Percentiles rank a stretch among this genome's conserved stretches.
Evolutionary conservation across 129 eudicot genomes (phyloP).

Genomic region (Flaveria robusta): DNA sequence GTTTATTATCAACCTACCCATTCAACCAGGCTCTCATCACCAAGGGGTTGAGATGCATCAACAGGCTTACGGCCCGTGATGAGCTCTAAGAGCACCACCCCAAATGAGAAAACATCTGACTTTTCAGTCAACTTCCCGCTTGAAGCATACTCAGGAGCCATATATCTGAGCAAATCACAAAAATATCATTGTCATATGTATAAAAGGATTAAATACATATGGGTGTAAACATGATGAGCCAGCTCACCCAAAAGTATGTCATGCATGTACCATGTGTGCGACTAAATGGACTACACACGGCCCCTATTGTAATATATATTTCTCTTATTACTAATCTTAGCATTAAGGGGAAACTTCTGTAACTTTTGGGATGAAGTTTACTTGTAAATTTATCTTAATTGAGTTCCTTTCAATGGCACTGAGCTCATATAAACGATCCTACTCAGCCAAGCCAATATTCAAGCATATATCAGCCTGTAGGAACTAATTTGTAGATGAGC

Average conservation of each 20-base stretch:
- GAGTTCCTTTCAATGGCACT: neutral
- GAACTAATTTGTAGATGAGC: conserved; percentile 7
- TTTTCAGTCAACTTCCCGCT: conserved; percentile 93
- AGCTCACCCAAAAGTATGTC: neutral
- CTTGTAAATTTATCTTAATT: neutral
- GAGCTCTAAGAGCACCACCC: conserved; percentile 84
- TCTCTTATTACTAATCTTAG: neutral
- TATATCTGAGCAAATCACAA: conserved; percentile 55
- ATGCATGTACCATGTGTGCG: neutral
- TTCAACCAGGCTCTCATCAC: conserved; percentile 88
- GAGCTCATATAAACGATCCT: conserved; percentile 6
- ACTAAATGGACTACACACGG: neutral
- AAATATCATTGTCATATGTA: conserved; percentile 8
- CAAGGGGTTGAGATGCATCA: conserved; percentile 76
- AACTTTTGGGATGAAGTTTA: neutral
- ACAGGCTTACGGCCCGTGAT: conserved; percentile 95
- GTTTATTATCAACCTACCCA: conserved; percentile 54
- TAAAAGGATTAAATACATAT: conserved; percentile 5
- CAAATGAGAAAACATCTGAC: conserved; percentile 84
- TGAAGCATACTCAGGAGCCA: conserved; percentile 98
- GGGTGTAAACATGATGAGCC: neutral
- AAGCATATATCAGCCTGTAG: neutral
- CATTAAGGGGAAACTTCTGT: neutral
- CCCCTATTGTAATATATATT: neutral
- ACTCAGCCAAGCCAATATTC: neutral